Conservation (phyloP, 2,329 filamentous ascomycete genomes). For the Cordyceps militaris region DNA sequence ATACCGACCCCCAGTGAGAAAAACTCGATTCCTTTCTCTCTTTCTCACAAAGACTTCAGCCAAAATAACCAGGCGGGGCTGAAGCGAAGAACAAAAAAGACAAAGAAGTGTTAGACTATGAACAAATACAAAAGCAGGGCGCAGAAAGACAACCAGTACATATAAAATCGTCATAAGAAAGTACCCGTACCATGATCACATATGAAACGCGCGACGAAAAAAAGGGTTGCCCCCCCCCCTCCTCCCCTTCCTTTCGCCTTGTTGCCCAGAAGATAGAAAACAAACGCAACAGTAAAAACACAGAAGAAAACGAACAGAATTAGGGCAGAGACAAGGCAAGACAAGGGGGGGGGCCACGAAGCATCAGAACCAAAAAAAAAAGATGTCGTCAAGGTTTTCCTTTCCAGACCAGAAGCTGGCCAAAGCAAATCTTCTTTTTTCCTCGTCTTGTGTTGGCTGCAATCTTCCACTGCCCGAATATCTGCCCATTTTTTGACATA, state of each 20-base stretch:
- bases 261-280: neutral
- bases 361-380: neutral
- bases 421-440: too few species aligned
- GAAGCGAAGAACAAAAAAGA: neutral
- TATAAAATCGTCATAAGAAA: neutral
- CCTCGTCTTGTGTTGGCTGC: too few species aligned
- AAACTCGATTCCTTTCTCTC: neutral
- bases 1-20: neutral
- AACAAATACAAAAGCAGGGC: neutral
- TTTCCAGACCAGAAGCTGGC: too few species aligned
- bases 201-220: neutral
- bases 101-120: neutral
- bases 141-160: neutral
- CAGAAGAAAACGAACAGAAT: neutral
- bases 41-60: neutral
- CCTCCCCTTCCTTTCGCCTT: neutral
- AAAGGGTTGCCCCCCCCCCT: neutral
- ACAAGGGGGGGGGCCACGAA: too few species aligned
- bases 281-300: neutral
- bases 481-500: too few species aligned
- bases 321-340: neutral
- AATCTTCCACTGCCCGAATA: too few species aligned
- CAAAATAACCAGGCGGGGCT: neutral
- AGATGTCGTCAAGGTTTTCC: too few species aligned
- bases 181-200: neutral